Evolutionary conservation across 176 grass and related monocot genomes (phyloP).

Genomic region (Musa acuminata): DNA sequence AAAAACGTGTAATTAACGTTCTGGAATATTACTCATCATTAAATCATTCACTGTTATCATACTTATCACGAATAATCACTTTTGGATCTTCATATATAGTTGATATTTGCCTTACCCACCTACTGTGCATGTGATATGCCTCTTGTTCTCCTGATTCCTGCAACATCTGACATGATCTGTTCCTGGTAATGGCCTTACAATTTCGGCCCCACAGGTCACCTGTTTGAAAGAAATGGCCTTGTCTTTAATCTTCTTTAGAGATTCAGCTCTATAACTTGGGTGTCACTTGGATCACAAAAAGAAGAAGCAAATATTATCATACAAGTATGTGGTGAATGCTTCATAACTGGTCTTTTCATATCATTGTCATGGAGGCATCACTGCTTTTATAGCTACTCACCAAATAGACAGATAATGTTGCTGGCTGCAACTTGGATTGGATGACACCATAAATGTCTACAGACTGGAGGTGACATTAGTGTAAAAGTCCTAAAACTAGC

Average conservation of each 20-base stretch:
- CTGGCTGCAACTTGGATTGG: neutral
- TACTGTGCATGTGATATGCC: neutral
- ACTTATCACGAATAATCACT: neutral
- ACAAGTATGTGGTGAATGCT: neutral
- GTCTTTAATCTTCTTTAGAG: neutral
- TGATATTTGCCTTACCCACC: neutral
- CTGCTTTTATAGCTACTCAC: neutral
- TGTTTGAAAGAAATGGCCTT: neutral
- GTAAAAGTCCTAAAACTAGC: neutral
- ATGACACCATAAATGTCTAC: neutral
- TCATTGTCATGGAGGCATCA: neutral
- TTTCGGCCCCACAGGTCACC: neutral
- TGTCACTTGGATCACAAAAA: neutral
- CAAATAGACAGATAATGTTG: neutral
- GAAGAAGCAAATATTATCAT: neutral
- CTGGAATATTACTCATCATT: neutral
- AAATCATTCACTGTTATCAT: neutral
- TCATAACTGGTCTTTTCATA: neutral
- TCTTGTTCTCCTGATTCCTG: neutral
- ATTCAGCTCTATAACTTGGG: neutral
- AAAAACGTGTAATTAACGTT: neutral
- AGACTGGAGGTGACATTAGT: neutral
- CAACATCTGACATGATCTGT: constrained; percentile 6
- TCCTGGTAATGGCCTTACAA: neutral
- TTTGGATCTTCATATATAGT: neutral